Base-by-base conservation (phyloP, 2,329 filamentous ascomycete genomes). In the Fusarium sambucinum region DNA sequence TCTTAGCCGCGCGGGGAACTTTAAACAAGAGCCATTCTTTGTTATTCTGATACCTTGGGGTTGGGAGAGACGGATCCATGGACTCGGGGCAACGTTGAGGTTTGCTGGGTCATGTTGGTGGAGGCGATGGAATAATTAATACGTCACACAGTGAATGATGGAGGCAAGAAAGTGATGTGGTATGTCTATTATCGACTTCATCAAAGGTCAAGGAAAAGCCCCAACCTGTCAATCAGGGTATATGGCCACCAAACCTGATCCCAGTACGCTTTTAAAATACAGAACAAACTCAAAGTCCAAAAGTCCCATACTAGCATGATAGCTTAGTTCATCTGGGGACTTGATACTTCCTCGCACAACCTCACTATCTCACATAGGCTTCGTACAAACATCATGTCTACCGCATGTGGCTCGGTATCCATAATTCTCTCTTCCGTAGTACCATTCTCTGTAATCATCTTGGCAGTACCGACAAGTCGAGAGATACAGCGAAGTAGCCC, bases 401-500 rank as follows among this genome's bases (percentile, higher is more conserved):
- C 69, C 19, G 79, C 77, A 5, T 74, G 72, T 3, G 69, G 66
- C 7, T 77, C 77, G 50, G 70, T 57, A 16, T 78, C 75, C 41
- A 78, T 59, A 46, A 77, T 58, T 19, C 69, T 68, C 19, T 79
- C 77, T 29, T 78, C 76, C 0, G 56, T 67, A 7, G 59, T 50
- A 4, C 73, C 76, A 13, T 71, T 73, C 33, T 77, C 77, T 1
- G 77, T 69, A 71, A 79, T 78, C 54, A 79, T 72, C 59, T 73
- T 77, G 14, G 87, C 80, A 6, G 85, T 87, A 5, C 81, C 78
- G 1, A 88, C 81, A 4, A 89, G 77, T 17, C 83, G 76, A 3
- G 79, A 79, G 58, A 88, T 83, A 72, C 86, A 88, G 42, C 78
- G 79, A 42, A 82, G 77, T 19, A 89, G 77, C 0, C 84, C 86